These are phyloP conservation scores for Cryphonectria radicalis DNA, from an alignment of 2,329 filamentous ascomycete species.

Conservation along the genomic window DNA sequence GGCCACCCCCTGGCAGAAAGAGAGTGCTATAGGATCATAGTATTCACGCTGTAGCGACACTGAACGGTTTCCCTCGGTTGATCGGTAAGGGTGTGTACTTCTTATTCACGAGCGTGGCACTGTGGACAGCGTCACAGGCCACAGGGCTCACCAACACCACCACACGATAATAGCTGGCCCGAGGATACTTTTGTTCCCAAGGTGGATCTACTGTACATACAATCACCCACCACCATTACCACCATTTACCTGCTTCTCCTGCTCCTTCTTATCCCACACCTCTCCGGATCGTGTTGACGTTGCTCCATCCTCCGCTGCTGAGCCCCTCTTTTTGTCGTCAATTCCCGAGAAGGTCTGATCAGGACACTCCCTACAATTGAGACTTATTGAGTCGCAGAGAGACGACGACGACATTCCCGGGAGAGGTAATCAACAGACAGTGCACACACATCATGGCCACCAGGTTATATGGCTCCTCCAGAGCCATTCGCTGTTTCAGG, in stretches of 20 bases:
- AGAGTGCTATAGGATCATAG: not conserved
- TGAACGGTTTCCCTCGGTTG: slow-evolving; percentile 29
- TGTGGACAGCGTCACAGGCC: slow-evolving; percentile 3
- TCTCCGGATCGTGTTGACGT: not conserved
- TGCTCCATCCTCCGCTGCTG: not conserved
- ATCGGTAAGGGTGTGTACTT: slow-evolving; percentile 2
- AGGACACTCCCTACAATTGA: not conserved
- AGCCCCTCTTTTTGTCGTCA: not conserved
- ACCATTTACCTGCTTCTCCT: not conserved
- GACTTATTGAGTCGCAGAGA: not conserved
- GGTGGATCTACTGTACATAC: not conserved
- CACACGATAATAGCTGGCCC: not conserved
- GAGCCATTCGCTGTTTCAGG: slow-evolving; percentile 18
- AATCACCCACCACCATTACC: not conserved
- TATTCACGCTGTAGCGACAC: not conserved
- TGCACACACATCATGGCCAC: slow-evolving; percentile 21
- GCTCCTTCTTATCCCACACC: not conserved
- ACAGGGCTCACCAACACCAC: slow-evolving; percentile 1
- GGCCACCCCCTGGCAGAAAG: not conserved
- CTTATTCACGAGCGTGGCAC: not conserved
- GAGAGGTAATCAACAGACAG: not conserved
- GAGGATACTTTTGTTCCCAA: not conserved
- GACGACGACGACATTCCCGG: not conserved
- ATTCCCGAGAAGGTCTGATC: not conserved
- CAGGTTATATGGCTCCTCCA: slow-evolving; percentile 25